phyloP scores from a whole-genome alignment of 2,329 filamentous ascomycete genomes.

The Colletotrichum scovillei region DNA sequence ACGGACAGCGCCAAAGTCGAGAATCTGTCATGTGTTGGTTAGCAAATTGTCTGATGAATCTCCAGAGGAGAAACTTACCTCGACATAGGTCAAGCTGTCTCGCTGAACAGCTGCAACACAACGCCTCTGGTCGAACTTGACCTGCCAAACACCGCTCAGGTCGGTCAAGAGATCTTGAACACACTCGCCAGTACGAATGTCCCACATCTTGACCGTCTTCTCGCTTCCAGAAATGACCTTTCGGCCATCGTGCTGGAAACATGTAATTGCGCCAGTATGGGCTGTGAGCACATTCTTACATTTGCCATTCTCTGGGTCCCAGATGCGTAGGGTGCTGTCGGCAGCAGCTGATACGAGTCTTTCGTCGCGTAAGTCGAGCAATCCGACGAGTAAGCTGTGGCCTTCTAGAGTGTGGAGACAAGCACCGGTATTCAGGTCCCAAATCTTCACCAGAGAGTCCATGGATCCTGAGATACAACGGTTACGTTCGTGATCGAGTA shows the following conservation, averaged over 20 bases:
- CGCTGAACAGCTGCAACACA: constrained; percentile 97
- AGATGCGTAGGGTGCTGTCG: constrained; percentile 94
- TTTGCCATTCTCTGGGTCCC: constrained; percentile 93
- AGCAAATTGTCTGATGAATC: background rate
- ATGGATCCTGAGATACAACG: constrained; percentile 98
- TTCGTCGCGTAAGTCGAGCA: constrained; percentile 89
- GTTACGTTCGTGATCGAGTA: constrained; percentile 90
- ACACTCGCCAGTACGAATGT: constrained; percentile 91
- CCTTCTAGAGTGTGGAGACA: constrained; percentile 93
- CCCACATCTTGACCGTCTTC: constrained; percentile 98
- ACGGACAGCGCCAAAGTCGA: constrained; percentile 94
- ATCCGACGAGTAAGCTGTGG: constrained; percentile 89
- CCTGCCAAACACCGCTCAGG: constrained; percentile 97
- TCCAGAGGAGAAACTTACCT: constrained; percentile 69
- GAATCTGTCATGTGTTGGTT: constrained; percentile 70
- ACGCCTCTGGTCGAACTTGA: constrained; percentile 94
- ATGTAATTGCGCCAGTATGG: constrained; percentile 97
- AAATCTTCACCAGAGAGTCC: constrained; percentile 98
- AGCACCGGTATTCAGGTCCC: constrained; percentile 88
- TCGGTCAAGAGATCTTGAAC: constrained; percentile 93
- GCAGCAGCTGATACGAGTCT: constrained; percentile 94
- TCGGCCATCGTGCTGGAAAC: constrained; percentile 96
- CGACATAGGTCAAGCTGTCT: constrained; percentile 92
- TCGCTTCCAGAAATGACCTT: constrained; percentile 98
- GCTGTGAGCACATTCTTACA: constrained; percentile 92